phyloP scores from a whole-genome alignment of 2,329 filamentous ascomycete species.

The Botryotinia calthae region DNA sequence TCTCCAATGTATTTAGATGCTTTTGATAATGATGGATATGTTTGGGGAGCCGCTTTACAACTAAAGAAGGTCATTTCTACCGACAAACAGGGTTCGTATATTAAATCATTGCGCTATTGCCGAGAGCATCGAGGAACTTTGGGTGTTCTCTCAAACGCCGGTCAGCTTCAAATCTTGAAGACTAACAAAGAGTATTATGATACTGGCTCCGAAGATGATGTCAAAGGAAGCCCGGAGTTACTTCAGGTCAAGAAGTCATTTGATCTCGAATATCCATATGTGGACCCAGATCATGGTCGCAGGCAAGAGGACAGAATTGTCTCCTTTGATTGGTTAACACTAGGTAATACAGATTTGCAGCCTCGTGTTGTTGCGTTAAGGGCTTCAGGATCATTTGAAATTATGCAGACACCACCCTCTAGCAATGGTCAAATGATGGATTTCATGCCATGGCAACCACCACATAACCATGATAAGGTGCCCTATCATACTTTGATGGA shows the following conservation, averaged over 20 bases:
- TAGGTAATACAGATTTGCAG: constrained; percentile 53
- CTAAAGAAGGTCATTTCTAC: constrained; percentile 56
- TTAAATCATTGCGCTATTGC: constrained; percentile 62
- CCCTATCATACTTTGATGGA: constrained; percentile 56
- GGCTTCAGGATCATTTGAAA: constrained; percentile 59
- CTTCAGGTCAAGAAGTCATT: constrained; percentile 58
- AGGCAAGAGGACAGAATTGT: constrained; percentile 55
- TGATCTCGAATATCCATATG: constrained; percentile 60
- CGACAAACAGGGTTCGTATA: constrained; percentile 53
- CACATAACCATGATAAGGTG: constrained; percentile 49
- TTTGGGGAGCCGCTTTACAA: constrained; percentile 61
- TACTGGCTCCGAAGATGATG: constrained; percentile 43
- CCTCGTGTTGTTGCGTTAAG: constrained; percentile 59
- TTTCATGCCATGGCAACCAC: constrained; percentile 59
- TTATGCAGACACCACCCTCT: constrained; percentile 59
- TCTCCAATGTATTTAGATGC: constrained; percentile 56
- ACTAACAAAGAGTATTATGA: constrained; percentile 54
- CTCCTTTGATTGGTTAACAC: constrained; percentile 66
- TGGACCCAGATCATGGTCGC: constrained; percentile 48
- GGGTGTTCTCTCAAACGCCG: constrained; percentile 60
- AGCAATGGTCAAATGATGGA: constrained; percentile 59
- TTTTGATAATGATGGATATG: constrained; percentile 58
- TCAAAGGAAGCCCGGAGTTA: constrained; percentile 55
- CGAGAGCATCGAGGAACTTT: constrained; percentile 60
- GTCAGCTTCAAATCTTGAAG: constrained; percentile 61